phyloP scores from a whole-genome alignment of 495 filamentous ascomycete species.

The Hyphodiscus hymeniophilus region DNA sequence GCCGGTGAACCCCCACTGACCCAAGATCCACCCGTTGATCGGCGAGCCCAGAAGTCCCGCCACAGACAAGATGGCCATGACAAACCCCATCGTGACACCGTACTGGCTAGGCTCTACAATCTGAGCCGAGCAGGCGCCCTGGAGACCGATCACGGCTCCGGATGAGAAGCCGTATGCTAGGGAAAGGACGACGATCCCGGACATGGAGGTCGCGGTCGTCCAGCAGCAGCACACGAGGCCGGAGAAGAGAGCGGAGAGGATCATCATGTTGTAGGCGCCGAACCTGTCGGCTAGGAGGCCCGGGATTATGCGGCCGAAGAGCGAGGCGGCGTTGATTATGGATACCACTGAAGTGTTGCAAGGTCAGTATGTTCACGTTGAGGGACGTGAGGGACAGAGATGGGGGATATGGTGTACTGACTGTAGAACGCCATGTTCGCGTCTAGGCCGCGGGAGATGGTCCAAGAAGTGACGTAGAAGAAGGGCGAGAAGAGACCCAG shows the following conservation, averaged over 20 bases:
- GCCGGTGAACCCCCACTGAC: constrained; percentile 3
- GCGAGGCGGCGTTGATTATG: constrained; percentile 59
- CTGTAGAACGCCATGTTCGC: constrained; percentile 45
- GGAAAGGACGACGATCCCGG: constrained; percentile 53
- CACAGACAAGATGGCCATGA: constrained; percentile 10
- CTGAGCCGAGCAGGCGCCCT: constrained; percentile 9
- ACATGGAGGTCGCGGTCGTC: constrained; percentile 50
- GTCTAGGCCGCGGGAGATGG: constrained; percentile 47
- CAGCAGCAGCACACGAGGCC: constrained; percentile 59
- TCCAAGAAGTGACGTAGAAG: constrained; percentile 56
- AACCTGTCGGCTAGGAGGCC: constrained; percentile 60
- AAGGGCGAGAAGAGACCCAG: constrained; percentile 65
- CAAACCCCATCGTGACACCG: constrained; percentile 8
- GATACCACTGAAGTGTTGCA: too few relatives aligned
- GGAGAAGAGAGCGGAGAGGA: constrained; percentile 46
- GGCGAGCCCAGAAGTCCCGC: constrained; percentile 13
- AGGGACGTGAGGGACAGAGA: too few relatives aligned
- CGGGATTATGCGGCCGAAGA: constrained; percentile 62
- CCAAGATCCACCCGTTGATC: constrained; percentile 10
- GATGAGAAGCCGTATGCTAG: constrained; percentile 63
- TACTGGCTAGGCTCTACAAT: constrained; percentile 6
- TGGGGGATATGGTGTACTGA: too few relatives aligned
- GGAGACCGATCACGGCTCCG: constrained; percentile 35
- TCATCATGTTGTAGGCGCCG: constrained; percentile 67
- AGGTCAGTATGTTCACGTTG: too few relatives aligned